Percentiles rank a stretch among this genome's conserved stretches.
phyloP scores from a whole-genome alignment of 73 alveolate genomes.

The Effrenium voratum region DNA sequence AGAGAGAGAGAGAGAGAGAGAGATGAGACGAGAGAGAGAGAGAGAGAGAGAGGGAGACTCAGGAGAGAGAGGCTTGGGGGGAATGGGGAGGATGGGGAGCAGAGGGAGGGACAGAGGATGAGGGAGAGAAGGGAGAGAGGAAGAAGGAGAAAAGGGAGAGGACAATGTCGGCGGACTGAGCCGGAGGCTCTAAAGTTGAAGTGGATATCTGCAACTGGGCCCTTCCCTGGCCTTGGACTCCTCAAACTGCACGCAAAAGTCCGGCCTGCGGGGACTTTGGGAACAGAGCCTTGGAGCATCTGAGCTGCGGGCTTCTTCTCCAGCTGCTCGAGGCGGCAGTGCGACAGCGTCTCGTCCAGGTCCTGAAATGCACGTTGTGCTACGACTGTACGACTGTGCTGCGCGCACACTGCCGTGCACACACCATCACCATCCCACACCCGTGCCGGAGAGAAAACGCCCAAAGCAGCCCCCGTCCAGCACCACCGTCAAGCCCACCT shows the following conservation, averaged over 20 bases:
- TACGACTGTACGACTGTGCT: background rate
- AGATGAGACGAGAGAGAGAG: background rate
- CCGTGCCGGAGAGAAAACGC: too few relatives aligned
- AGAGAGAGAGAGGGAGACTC: background rate
- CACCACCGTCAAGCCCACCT: slow-evolving; percentile 52
- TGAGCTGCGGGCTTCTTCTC: background rate
- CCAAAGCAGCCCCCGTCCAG: slow-evolving; percentile 8
- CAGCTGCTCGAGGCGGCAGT: slow-evolving; percentile 70
- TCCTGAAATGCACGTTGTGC: background rate
- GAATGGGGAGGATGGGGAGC: too few relatives aligned
- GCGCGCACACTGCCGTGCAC: background rate
- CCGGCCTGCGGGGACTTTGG: slow-evolving; percentile 23
- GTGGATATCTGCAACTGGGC: background rate
- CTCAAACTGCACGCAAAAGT: slow-evolving; percentile 79
- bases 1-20: too few relatives aligned
- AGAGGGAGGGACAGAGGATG: too few relatives aligned
- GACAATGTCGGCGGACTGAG: too few relatives aligned
- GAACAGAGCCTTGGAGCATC: background rate
- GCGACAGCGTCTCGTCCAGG: slow-evolving; percentile 71
- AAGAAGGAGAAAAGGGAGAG: too few relatives aligned
- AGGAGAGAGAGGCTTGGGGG: background rate
- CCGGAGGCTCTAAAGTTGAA: background rate
- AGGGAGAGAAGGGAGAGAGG: too few relatives aligned
- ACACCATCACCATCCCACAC: too few relatives aligned
- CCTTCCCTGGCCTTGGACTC: slow-evolving; percentile 52